Base-by-base conservation (phyloP, 164 flowering plant genomes). In the Vitis cinerea region DNA sequence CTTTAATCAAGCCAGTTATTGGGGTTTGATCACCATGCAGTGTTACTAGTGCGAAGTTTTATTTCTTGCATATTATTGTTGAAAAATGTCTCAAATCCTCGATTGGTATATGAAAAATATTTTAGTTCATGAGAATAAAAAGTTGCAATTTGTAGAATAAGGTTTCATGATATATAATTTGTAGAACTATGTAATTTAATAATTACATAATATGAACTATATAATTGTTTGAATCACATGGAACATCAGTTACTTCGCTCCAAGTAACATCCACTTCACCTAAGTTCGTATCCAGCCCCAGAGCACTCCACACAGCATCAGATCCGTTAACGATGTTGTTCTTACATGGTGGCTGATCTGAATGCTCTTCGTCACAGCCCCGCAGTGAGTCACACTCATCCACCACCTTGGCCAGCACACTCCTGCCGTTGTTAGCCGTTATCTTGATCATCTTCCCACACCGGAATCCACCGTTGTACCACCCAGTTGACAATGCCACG, bases 401-500 rank as follows among this genome's bases (percentile, higher is more conserved):
- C 56, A 83, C 86, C 67, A 83, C 86, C 74, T 78, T 76, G 0
- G 86, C 83, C 7, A 9, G 16, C 70, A 58, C 68, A 16, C 70
- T 74, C 62, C 50, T 69, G 54, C 81, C 82, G 15, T 76, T 80
- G 1, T n/a, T 44, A 0, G 80, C 81, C 15, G 31, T 66, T 5
- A 83, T 77, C 14, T 56, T 23, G 8, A 83, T 75, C 77, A 48
- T 70, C 72, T 70, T 61, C 68, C 72, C 69, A 23, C 86, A 80
- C 50, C 78, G 57, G 1, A 74, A 55, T 8, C 75, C 66, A 0
- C 55, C 59, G 9, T 15, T 11, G 12, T 31, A 83, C 86, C 83
- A 83, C 49, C 86, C 82, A 0, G 83, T 83, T 3, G 86, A 83
- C 1, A 83, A 52, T 5, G 83, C 86, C 58, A 83, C 86, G 0